Percentiles rank a stretch among this genome's conserved stretches.
Conservation (phyloP, 2,329 filamentous ascomycete species). For the Hypomyces perniciosus region DNA sequence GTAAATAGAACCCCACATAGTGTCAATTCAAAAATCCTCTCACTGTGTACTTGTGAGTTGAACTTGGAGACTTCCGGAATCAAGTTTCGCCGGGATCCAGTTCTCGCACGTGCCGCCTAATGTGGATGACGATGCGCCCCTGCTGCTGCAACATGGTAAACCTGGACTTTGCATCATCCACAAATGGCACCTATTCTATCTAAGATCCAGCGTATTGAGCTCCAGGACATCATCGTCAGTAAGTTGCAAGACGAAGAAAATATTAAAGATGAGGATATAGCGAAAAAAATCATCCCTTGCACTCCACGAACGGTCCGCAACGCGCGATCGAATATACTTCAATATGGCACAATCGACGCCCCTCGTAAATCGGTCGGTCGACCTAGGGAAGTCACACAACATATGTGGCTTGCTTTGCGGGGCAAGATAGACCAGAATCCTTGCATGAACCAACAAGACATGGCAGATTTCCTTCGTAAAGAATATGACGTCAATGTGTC, state of each 20-base stretch:
- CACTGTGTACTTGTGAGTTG: not conserved
- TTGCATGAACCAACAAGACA: conserved; percentile 12
- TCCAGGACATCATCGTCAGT: conserved; percentile 1
- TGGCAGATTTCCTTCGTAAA: conserved; percentile 11
- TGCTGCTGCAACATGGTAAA: not conserved
- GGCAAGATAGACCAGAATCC: conserved; percentile 7
- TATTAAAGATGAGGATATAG: not conserved
- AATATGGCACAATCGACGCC: conserved; percentile 11
- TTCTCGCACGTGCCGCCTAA: too few relatives aligned
- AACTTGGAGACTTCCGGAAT: not conserved
- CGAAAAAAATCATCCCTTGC: not conserved
- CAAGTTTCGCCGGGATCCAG: not conserved
- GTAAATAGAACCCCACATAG: not conserved
- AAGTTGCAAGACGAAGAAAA: not conserved
- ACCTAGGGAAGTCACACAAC: conserved; percentile 14
- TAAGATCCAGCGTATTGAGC: conserved; percentile 8
- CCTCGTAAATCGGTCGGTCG: conserved; percentile 9
- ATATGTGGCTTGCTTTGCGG: conserved; percentile 14
- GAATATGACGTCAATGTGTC: conserved; percentile 12
- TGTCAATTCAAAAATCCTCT: not conserved
- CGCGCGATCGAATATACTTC: conserved; percentile 7
- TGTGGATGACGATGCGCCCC: not conserved
- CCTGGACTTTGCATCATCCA: conserved; percentile 5
- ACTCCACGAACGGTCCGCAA: not conserved
- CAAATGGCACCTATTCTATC: conserved; percentile 14